Percentiles rank a stretch among this genome's conserved stretches.
Evolutionary conservation across 345 rosid species (phyloP).

Genomic region (Eucalyptus caleyi): DNA sequence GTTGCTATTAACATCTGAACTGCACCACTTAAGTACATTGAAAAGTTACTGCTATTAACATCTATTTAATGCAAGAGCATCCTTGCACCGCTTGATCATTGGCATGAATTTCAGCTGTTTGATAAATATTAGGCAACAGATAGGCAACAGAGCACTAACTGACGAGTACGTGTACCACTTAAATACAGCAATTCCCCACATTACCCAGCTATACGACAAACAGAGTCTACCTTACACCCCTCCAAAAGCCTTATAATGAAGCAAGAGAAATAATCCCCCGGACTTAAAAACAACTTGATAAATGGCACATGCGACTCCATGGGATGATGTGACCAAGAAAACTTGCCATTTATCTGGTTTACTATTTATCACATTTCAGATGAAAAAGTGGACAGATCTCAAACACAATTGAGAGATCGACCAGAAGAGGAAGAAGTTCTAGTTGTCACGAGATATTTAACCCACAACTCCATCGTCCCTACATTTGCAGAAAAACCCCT

Average conservation of each 20-base stretch:
- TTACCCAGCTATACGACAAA: not conserved
- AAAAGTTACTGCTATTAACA: not conserved
- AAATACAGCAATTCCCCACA: not conserved
- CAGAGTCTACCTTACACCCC: not conserved
- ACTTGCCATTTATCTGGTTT: not conserved
- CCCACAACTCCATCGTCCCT: not conserved
- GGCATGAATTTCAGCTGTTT: not conserved
- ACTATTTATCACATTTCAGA: not conserved
- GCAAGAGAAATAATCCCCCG: not conserved
- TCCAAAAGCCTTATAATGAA: not conserved
- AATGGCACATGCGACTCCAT: not conserved
- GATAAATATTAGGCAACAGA: not conserved
- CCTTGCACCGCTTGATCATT: not conserved
- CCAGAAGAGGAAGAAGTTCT: not conserved
- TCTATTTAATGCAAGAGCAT: not conserved
- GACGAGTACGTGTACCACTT: not conserved
- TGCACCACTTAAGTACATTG: no score
- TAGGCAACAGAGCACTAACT: not conserved
- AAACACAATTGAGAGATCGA: not conserved
- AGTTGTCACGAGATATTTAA: not conserved
- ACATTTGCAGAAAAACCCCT: no score
- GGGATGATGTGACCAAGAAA: not conserved
- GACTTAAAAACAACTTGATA: not conserved
- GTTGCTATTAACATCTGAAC: not conserved
- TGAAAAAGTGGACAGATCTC: not conserved